phyloP scores from a whole-genome alignment of 2,329 filamentous ascomycete genomes.

The Fusarium sp. region DNA sequence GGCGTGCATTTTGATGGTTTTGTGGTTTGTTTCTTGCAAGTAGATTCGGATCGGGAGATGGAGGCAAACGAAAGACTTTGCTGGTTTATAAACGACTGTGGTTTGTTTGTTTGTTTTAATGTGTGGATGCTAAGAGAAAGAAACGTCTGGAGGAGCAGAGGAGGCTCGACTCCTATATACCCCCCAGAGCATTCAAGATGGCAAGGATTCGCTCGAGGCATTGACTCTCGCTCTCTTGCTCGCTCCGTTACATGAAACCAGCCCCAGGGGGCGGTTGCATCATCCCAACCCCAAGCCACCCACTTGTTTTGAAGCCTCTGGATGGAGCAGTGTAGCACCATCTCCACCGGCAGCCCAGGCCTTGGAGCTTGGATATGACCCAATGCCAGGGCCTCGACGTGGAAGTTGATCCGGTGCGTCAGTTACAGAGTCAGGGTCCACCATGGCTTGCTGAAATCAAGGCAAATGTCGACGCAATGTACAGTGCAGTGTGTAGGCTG shows the following conservation, averaged over 20 bases:
- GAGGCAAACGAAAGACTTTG: conserved; percentile 20
- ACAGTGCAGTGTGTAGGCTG: conserved; percentile 10
- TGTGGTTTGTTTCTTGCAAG: conserved; percentile 21
- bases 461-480: conserved; percentile 25
- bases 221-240: too few species aligned
- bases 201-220: conserved; percentile 26
- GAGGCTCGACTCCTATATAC: conserved; percentile 36
- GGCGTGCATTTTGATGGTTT: conserved; percentile 39
- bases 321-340: conserved; percentile 11
- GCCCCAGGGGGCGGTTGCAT: conserved; percentile 39
- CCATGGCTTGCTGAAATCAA: conserved; percentile 20
- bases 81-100: conserved; percentile 30
- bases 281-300: conserved; percentile 36
- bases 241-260: conserved; percentile 21
- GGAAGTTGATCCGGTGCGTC: conserved; percentile 35
- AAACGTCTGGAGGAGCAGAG: conserved; percentile 11
- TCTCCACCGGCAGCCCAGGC: conserved; percentile 22
- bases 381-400: conserved; percentile 31
- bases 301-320: conserved; percentile 20
- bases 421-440: conserved; percentile 28
- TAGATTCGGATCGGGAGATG: conserved; percentile 19
- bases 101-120: background rate
- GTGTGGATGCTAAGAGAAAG: conserved; percentile 20
- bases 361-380: conserved; percentile 14
- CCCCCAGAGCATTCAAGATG: conserved; percentile 5